Conservation (phyloP, 768 basidiomycete genomes). For the Mycena polygramma region DNA sequence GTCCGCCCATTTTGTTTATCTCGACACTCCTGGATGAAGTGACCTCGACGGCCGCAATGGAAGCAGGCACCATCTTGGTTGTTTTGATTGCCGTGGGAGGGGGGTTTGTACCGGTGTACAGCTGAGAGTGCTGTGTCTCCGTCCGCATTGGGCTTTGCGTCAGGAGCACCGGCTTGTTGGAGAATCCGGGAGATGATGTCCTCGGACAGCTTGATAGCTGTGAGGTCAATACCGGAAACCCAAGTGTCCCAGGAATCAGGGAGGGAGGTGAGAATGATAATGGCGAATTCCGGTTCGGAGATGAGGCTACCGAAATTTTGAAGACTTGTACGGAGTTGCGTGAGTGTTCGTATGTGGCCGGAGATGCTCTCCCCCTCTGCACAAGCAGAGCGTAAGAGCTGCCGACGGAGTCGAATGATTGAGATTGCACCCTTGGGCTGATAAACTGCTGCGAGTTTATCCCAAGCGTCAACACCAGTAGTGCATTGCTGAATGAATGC, state of each 20-base stretch:
- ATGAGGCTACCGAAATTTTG: slow-evolving; percentile 41
- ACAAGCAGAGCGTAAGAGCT: slow-evolving; percentile 42
- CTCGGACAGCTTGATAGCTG: slow-evolving; percentile 32
- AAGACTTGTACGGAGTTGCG: slow-evolving; percentile 40
- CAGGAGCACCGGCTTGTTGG: slow-evolving; percentile 33
- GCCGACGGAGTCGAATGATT: slow-evolving; percentile 12
- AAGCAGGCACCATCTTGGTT: slow-evolving; percentile 9
- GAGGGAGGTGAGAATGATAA: slow-evolving; percentile 47
- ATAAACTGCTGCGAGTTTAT: slow-evolving; percentile 36
- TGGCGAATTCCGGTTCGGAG: slow-evolving; percentile 45
- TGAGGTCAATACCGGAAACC: slow-evolving; percentile 39
- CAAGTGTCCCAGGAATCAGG: slow-evolving; percentile 52
- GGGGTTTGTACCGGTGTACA: slow-evolving; percentile 14
- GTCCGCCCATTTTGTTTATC: slow-evolving; percentile 21
- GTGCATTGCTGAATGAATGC: slow-evolving; percentile 42
- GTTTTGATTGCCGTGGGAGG: background rate
- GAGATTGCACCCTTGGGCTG: slow-evolving; percentile 41
- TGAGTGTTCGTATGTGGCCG: slow-evolving; percentile 47
- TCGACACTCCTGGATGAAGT: slow-evolving; percentile 13
- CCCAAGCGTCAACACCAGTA: slow-evolving; percentile 47
- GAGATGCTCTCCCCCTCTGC: slow-evolving; percentile 48
- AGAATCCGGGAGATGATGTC: slow-evolving; percentile 42
- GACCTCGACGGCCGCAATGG: slow-evolving; percentile 20
- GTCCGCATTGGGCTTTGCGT: slow-evolving; percentile 19
- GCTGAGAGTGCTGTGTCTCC: slow-evolving; percentile 12